Evolutionary conservation across 352 stramenopile genomes (phyloP), one percentile per base, ranked within the genome.

Genomic region (Peronospora belbahrii): DNA sequence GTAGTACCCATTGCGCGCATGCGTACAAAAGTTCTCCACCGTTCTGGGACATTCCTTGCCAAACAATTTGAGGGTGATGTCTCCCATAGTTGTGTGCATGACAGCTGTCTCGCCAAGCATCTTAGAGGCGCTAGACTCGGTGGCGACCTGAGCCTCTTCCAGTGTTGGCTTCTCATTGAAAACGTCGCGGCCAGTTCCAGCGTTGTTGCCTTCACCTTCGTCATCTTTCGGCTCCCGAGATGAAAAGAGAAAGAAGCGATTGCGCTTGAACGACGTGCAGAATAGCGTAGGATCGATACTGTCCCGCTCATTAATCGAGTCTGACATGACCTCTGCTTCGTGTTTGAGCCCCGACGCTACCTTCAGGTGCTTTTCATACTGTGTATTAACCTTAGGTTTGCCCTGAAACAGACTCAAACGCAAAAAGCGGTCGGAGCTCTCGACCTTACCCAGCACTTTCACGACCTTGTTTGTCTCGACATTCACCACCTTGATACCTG

Each of bases 21-120:
- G 96, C 6, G 88, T 96, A 52, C 83, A 95, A 55, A 99, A 99
- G 62, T 99, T 99, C 66, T 99, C 93, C 24, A 98, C 83, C 2
- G 94, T 98, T 53, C 81, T 82, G 2, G 86, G 89, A 45, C 88
- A 96, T 59, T 98, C 92, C 42, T 97, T 92, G 13, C 73, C 62
- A 59, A 98, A 99, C 10, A 99, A 67, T 52, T 97, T 96, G 43
- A 99, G 82, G 25, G 88, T 86, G 60, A 99, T 97, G 60, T 99
- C 97, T 8, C 97, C 97, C 82, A 98, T 96, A 6, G 94, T 98
- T 18, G 97, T 99, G 47, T 98, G 95, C 13, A 99, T 46, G 14
- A 98, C 87, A 9, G 83, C 85, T 61, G 88, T 72, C 25, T 92
- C 67, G 30, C 75, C 70, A 28, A 83, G 49, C 3, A 79, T 62